Evolutionary conservation across 179 eudicot species (phyloP), one percentile per base, ranked within the genome.

Genomic region (Silene coronaria): DNA sequence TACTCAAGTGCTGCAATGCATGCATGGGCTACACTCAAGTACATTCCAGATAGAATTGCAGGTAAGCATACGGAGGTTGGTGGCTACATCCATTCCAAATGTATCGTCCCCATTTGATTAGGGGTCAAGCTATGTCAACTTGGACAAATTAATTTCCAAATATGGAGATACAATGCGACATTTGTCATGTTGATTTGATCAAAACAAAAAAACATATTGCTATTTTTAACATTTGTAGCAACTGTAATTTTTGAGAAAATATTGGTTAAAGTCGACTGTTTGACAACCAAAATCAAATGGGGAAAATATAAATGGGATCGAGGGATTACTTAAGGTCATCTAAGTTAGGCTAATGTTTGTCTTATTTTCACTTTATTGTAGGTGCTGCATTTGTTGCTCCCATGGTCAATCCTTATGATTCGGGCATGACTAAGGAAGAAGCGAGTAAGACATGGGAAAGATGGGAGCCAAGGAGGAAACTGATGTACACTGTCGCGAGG

Each of bases 331-430:
- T 68, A 12, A 48, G 28, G 14, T 32, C 59, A 30, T 71, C 21
- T 23, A 64, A 38, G 5, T 8, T 6, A 14, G 13, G 23, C n/a
- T 68, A 17, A 45, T 62, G 48, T 70, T 75, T 71, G 11, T 71
- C 67, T 67, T 74, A 46, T 66, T 60, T 9, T 36, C 77, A 53
- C 45, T 61, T 75, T 21, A 57, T 26, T 61, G 34, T 85, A 91
- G 98, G 98, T 78, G 98, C 91, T 2, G 88, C 84, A 21, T 83
- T 93, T 88, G 67, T 93, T 79, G 87, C 93, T 71, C 98, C 98
- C 27, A 83, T 91, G 82, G 78, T 91, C 42, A 93, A 89, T 84
- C 98, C 98, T 45, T 93, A 91, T 78, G 97, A 91, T 34, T 68
- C 90, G 7, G 83, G 88, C 81, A 93, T 93, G 98, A 89, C 88